A percentile compares a stretch with the other conserved stretches of the same genome.
Conservation (phyloP, 1,139 yeast species). For the Geotrichum restrictum region DNA sequence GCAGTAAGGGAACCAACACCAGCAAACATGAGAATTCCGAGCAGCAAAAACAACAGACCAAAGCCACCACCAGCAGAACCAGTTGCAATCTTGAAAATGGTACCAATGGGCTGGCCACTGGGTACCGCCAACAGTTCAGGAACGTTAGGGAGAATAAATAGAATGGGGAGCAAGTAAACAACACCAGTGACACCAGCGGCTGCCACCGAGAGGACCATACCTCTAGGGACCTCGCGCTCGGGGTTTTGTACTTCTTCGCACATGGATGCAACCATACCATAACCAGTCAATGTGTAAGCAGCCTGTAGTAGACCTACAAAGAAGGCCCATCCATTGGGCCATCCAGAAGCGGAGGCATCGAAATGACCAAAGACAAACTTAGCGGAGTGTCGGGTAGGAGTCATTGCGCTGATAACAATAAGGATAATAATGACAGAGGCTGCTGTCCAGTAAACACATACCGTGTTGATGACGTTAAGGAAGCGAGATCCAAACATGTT, state of each 20-base stretch:
- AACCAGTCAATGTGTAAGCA: conserved; percentile 75
- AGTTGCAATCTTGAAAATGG: conserved; percentile 61
- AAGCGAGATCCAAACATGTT: conserved; percentile 25
- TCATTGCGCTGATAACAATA: conserved; percentile 26
- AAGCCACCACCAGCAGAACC: conserved; percentile 52
- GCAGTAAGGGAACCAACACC: conserved; percentile 50
- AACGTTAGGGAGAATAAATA: conserved; percentile 67
- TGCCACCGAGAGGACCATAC: conserved; percentile 61
- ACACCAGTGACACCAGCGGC: conserved; percentile 65
- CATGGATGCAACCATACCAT: conserved; percentile 75
- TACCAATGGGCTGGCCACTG: conserved; percentile 46
- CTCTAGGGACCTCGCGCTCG: conserved; percentile 69
- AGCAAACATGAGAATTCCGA: conserved; percentile 44
- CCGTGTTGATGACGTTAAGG: conserved; percentile 24
- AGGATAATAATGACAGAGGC: conserved; percentile 26
- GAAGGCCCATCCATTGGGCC: conserved; percentile 30
- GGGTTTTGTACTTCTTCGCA: conserved; percentile 79
- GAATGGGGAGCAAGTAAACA: conserved; percentile 64
- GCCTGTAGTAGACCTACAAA: conserved; percentile 68
- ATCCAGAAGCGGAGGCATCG: conserved; percentile 29
- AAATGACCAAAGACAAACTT: conserved; percentile 28
- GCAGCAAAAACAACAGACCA: conserved; percentile 39
- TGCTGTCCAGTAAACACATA: conserved; percentile 26
- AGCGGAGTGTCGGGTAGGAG: conserved; percentile 24
- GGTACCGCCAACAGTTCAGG: conserved; percentile 46